Base-by-base conservation (phyloP, 495 filamentous ascomycete species). In the Talaromyces ruber region DNA sequence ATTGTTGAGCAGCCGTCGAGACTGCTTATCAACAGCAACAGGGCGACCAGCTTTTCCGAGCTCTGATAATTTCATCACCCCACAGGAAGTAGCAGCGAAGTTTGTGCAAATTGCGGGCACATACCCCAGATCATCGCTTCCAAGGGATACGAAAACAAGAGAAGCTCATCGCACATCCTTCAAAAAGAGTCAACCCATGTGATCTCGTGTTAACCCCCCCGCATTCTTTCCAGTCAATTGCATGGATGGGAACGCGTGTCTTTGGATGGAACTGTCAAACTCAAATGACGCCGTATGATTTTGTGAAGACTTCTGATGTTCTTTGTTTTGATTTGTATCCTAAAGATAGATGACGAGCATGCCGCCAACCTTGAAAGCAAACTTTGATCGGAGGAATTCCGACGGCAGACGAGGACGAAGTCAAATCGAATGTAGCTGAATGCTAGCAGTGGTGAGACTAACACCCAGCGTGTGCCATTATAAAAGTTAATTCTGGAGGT, bases 191-290 rank as follows among this genome's bases (percentile, higher is more conserved):
- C 43, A 47, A 21, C 3, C 43, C 43, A 47, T 47, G 18, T 47
- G 43, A 47, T 47, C 18, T 47, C n/a, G 43, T 21, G 39, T 45
- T 16, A 21, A 47, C 1, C 16, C 43, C 54, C 29, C 57, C 32
- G 32, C 57, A 59, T 59, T 59, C 57, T 37, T 47, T 59, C 37
- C 37, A 59, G 57, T 39, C 28, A 39, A 37, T 34, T 39, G 57
- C 57, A 22, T 59, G 57, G 57, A 25, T 39, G 34, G 25, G 24
- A 26, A 24, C 37, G 28, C 4, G 21, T 58, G 25, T 58, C 26
- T 58, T 22, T 34, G 26, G 18, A 14, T 18, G 26, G 28, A 7
- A 34, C 21, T 28, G 30, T 59, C 34, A 16, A 34, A 39, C 32
- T 58, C 28, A 18, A 34, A 45, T 34, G 34, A 53, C 11, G 50